These are phyloP conservation scores for Drechslera avenae DNA, from an alignment of 2,329 filamentous ascomycete genomes.

Conservation along the genomic window DNA sequence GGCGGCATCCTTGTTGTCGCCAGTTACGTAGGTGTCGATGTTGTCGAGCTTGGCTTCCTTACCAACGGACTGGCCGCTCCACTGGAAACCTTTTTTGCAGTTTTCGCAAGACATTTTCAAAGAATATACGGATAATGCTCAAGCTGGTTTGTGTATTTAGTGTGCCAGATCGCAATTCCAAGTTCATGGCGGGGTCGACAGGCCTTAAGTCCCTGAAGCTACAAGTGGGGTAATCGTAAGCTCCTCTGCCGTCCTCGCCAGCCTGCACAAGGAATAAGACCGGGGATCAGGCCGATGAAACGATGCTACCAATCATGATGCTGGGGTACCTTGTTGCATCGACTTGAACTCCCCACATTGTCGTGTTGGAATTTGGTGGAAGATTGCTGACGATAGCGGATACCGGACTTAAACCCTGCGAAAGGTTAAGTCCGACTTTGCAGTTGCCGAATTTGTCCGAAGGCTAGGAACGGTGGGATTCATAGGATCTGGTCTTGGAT, in stretches of 20 bases:
- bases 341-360: background rate
- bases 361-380: background rate
- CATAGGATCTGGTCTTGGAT: background rate
- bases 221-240: conserved; percentile 2
- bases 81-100: conserved; percentile 49
- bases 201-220: conserved; percentile 6
- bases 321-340: background rate
- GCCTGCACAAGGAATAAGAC: too few relatives aligned
- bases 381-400: conserved; percentile 4
- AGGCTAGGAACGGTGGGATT: background rate
- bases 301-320: conserved; percentile 5
- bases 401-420: background rate
- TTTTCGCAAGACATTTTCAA: conserved; percentile 40
- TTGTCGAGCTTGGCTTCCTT: conserved; percentile 47
- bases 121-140: background rate
- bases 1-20: conserved; percentile 52
- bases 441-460: conserved; percentile 8
- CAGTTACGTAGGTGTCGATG: conserved; percentile 50
- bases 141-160: too few relatives aligned
- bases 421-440: background rate
- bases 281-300: background rate
- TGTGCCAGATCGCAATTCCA: background rate
- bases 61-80: conserved; percentile 47
- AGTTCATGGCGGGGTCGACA: conserved; percentile 1
- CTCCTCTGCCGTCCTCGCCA: too few relatives aligned